Base-by-base conservation (phyloP, 2,329 filamentous ascomycete genomes). In the Pezicula rhizophila region DNA sequence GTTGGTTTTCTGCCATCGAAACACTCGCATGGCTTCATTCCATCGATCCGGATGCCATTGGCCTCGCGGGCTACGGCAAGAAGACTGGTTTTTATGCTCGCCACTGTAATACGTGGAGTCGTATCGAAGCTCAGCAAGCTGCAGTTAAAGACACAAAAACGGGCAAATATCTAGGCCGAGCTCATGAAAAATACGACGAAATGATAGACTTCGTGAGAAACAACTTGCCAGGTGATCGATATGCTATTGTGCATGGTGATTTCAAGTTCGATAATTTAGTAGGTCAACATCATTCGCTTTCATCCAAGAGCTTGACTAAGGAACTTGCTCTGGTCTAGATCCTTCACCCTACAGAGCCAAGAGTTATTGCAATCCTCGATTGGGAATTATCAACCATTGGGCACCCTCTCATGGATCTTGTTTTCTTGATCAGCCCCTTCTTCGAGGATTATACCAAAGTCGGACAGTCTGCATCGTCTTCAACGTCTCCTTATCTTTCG, bases 221-320 rank as follows among this genome's bases (percentile, higher is more conserved):
- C 59, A 76, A 75, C 43, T 87, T 89, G 68, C 91, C 91, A 1
- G 71, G 75, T 52, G 90, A 96, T 64, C 75, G 86, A 51, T 81
- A 77, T 15, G 85, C 84, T 4, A 76, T 96, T 56, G 83, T 96
- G 31, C 91, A 96, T 62, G 91, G 91, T 38, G 91, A 96, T 68
- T 96, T 90, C 75, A 96, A 96, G 74, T 93, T 90, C 61, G 86
- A 90, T 66, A 90, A 90, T 59, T 67, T 90, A 56, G 80, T 90
- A 23, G 5, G 12, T 35, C 18, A 28, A 20, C n/a, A 23, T 11
- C 25, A 20, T 18, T 46, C 10, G 10, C 41, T 8, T 85, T 56
- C 82, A 81, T 35, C 33, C 11, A 35, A 35, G n/a, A 35, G n/a
- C 33, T 35, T 35, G 2, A 35, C n/a, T 35, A 4, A 35, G n/a